These are phyloP conservation scores for Oenanthe sinensis DNA, from an alignment of 129 eudicot genomes.

Conservation along the genomic window DNA sequence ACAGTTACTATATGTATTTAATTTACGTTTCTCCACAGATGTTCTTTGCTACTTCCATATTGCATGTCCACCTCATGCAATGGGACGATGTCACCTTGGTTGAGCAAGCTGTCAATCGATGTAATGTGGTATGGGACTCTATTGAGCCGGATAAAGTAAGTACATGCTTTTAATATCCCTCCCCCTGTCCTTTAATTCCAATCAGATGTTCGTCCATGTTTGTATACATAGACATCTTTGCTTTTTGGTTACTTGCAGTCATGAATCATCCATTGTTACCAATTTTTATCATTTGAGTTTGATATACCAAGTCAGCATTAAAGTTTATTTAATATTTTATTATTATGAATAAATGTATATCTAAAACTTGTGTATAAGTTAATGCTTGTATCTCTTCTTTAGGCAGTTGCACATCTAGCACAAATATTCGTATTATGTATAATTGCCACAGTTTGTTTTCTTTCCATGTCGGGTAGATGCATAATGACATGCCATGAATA, in stretches of 20 bases:
- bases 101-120: slow-evolving; percentile 62
- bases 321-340: not conserved
- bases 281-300: too few species aligned
- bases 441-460: not conserved
- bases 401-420: not conserved
- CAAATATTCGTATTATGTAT: not conserved
- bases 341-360: not conserved
- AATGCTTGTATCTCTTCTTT: not conserved
- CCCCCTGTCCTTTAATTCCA: too few species aligned
- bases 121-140: slow-evolving; percentile 74
- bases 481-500: slow-evolving; percentile 1
- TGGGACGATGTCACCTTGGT: slow-evolving; percentile 81
- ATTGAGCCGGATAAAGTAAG: slow-evolving; percentile 66
- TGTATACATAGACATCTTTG: too few species aligned
- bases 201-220: too few species aligned
- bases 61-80: slow-evolving; percentile 87
- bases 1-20: not conserved
- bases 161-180: not conserved
- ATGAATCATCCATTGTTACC: too few species aligned
- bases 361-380: not conserved
- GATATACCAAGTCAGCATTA: not conserved
- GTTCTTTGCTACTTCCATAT: slow-evolving; percentile 89
- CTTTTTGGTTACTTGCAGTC: too few species aligned
- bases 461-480: not conserved
- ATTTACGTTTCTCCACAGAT: slow-evolving; percentile 41